These are phyloP conservation scores for Lablab purpureus DNA, from an alignment of 306 rosid species.

Conservation along the genomic window DNA sequence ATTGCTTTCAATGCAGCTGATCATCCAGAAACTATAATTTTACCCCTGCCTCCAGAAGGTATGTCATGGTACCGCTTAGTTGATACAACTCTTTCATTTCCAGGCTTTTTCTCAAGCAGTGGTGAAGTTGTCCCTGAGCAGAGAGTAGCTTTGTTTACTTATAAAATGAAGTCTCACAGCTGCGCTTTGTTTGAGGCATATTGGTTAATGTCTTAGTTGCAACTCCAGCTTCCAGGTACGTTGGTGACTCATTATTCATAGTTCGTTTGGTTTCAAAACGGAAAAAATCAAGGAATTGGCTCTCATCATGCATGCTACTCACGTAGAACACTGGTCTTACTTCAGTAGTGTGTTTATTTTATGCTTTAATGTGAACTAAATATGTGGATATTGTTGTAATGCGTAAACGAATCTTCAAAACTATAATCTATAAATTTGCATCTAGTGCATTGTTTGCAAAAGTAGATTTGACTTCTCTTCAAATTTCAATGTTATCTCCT, in stretches of 20 bases:
- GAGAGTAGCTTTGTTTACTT: constrained; percentile 48
- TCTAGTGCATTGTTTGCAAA: no score
- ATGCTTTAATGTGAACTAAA: neutral
- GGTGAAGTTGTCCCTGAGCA: constrained; percentile 62
- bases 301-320: constrained; percentile 19
- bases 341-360: constrained; percentile 29
- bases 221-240: constrained; percentile 95
- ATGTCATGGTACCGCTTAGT: constrained; percentile 72
- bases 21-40: constrained; percentile 59
- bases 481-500: constrained; percentile 22
- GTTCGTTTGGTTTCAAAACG: constrained; percentile 23
- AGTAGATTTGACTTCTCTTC: constrained; percentile 21
- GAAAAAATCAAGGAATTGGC: constrained; percentile 23
- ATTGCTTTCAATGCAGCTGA: constrained; percentile 77
- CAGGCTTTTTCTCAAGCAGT: constrained; percentile 68
- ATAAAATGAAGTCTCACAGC: constrained; percentile 70
- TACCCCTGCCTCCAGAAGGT: constrained; percentile 66
- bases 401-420: neutral
- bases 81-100: constrained; percentile 87
- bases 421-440: neutral
- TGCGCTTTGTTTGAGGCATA: constrained; percentile 79
- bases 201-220: constrained; percentile 73
- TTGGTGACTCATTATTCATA: constrained; percentile 39
- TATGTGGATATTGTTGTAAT: neutral
- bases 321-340: constrained; percentile 15